These are phyloP conservation scores for Calonectria henricotiae DNA, from an alignment of 2,329 filamentous ascomycete species.

Conservation along the genomic window DNA sequence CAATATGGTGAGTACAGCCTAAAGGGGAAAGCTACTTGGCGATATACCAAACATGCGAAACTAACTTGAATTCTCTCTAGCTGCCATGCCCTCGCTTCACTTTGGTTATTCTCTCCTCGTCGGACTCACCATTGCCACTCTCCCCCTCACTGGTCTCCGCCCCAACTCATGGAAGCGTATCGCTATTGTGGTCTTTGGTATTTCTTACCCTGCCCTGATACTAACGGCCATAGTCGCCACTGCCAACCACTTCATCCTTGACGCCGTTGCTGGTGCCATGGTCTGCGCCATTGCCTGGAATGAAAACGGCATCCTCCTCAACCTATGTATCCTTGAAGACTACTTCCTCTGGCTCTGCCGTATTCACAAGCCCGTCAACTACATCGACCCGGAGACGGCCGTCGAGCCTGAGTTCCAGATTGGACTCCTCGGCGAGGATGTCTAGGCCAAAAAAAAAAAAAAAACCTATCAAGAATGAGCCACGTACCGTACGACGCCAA, in stretches of 20 bases:
- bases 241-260: conserved; percentile 82
- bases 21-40: background rate
- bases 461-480: conserved; percentile 27
- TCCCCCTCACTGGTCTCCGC: conserved; percentile 74
- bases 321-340: conserved; percentile 77
- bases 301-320: conserved; percentile 70
- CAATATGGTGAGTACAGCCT: conserved; percentile 73
- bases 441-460: conserved; percentile 32
- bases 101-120: conserved; percentile 84
- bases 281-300: conserved; percentile 79
- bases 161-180: conserved; percentile 68
- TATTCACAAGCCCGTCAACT: conserved; percentile 75
- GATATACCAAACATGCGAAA: background rate
- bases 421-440: conserved; percentile 46
- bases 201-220: conserved; percentile 77
- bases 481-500: conserved; percentile 31
- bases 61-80: conserved; percentile 57
- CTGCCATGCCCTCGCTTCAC: conserved; percentile 83
- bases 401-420: conserved; percentile 56
- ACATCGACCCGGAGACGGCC: conserved; percentile 58
- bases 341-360: conserved; percentile 76
- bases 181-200: conserved; percentile 65
- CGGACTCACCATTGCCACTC: conserved; percentile 78
- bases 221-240: conserved; percentile 79
- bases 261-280: conserved; percentile 78